phyloP scores from a whole-genome alignment of 108 stramenopile genomes.

The Cyclotella distinguenda region DNA sequence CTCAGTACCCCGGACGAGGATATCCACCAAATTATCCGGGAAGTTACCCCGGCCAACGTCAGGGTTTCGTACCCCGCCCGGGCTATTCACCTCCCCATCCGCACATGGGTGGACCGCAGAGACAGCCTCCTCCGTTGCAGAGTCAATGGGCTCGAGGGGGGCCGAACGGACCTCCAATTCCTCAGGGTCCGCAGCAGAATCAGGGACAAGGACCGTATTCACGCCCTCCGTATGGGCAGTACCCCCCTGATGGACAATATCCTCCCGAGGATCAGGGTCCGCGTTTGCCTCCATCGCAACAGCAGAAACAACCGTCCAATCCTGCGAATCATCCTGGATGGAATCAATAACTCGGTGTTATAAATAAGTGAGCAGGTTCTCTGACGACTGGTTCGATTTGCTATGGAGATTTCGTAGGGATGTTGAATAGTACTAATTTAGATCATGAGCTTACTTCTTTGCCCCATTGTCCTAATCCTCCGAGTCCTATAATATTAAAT shows the following conservation, averaged over 20 bases:
- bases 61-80: constrained; percentile 38
- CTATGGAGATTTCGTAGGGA: no score
- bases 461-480: no score
- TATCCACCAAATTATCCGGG: constrained; percentile 29
- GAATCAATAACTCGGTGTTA: constrained; percentile 38
- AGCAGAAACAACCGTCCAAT: constrained; percentile 15
- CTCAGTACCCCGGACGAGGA: constrained; percentile 22
- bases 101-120: constrained; percentile 25
- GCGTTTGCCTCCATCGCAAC: no score
- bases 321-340: constrained; percentile 42
- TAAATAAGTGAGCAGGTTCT: no score
- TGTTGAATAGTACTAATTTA: no score
- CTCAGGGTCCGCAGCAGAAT: constrained; percentile 11
- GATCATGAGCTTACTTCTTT: no score
- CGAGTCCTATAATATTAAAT: no score
- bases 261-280: constrained; percentile 12
- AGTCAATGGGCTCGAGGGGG: constrained; percentile 41
- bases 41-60: constrained; percentile 17
- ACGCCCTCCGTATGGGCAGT: constrained; percentile 20
- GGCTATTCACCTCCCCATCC: constrained; percentile 42
- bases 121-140: constrained; percentile 40
- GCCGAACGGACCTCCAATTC: neutral
- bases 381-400: no score
- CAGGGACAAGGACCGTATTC: constrained; percentile 3
- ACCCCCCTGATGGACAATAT: constrained; percentile 27